phyloP scores from a whole-genome alignment of 2,329 filamentous ascomycete genomes.

The Zymoseptoria brevis region DNA sequence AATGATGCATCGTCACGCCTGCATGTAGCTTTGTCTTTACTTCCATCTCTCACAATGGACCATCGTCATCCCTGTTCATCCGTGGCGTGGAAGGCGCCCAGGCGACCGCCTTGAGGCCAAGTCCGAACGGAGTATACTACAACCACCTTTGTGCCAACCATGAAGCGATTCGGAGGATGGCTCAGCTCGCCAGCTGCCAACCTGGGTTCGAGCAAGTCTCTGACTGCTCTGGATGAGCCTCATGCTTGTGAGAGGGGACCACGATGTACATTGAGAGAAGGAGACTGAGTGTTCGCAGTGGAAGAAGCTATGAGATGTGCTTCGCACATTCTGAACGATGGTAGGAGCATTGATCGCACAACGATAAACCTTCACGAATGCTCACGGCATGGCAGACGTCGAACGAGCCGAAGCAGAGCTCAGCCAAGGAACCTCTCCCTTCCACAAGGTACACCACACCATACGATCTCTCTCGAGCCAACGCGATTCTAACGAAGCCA shows the following conservation, averaged over 20 bases:
- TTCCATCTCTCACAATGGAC: not conserved
- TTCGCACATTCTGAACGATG: conserved; percentile 33
- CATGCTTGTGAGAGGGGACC: conserved; percentile 48
- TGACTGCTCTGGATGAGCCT: conserved; percentile 51
- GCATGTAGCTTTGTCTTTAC: not conserved
- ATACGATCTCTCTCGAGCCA: not conserved
- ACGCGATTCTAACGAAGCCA: conserved; percentile 1
- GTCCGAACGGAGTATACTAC: not conserved
- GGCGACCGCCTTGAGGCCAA: not conserved
- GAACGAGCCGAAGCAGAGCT: conserved; percentile 70
- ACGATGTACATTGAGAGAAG: not conserved
- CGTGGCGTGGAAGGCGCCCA: not conserved
- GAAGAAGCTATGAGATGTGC: conserved; percentile 37
- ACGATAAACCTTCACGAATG: not conserved
- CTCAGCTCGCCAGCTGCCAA: conserved; percentile 28
- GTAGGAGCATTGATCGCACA: conserved; percentile 23
- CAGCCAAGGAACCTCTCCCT: conserved; percentile 67
- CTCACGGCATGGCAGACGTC: conserved; percentile 51
- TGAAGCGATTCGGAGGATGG: conserved; percentile 33
- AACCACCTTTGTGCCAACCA: conserved; percentile 7
- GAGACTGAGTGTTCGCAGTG: conserved; percentile 27
- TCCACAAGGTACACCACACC: conserved; percentile 55
- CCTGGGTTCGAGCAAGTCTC: conserved; percentile 43
- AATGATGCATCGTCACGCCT: not conserved
- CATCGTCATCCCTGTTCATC: not conserved